Conservation (phyloP, 2,329 filamentous ascomycete species). For the Emydomyces testavorans region DNA sequence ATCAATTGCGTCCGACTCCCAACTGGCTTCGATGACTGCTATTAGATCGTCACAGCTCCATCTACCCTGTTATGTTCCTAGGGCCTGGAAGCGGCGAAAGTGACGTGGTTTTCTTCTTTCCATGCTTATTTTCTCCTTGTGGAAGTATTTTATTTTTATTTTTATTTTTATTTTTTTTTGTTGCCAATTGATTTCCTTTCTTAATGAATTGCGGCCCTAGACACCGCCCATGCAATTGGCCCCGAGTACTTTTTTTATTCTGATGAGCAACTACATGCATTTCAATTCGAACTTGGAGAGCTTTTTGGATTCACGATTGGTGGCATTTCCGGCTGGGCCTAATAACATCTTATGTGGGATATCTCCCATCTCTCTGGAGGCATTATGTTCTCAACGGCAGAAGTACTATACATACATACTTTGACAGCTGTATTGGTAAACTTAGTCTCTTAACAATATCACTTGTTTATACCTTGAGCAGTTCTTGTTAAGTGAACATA, state of each 20-base stretch:
- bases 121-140: constrained; percentile 17
- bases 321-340: constrained; percentile 4
- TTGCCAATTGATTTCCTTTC: constrained; percentile 14
- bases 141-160: not conserved
- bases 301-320: constrained; percentile 1
- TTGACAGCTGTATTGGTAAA: constrained; percentile 7
- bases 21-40: constrained; percentile 3
- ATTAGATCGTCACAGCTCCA: constrained; percentile 2
- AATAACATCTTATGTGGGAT: constrained; percentile 1
- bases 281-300: not conserved
- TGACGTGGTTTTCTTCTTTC: constrained; percentile 17
- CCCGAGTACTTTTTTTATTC: not conserved
- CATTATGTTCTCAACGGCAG: not conserved
- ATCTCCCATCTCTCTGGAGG: not conserved
- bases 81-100: constrained; percentile 23
- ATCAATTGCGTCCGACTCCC: constrained; percentile 5
- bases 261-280: not conserved
- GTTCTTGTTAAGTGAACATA: too few relatives aligned
- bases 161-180: constrained; percentile 6
- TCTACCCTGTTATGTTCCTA: constrained; percentile 32
- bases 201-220: constrained; percentile 1
- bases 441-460: constrained; percentile 5
- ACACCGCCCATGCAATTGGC: not conserved
- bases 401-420: constrained; percentile 5
- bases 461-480: constrained; percentile 4